These are phyloP conservation scores for Phytophthora constricta DNA, from an alignment of 352 stramenopile species.

Conservation along the genomic window DNA sequence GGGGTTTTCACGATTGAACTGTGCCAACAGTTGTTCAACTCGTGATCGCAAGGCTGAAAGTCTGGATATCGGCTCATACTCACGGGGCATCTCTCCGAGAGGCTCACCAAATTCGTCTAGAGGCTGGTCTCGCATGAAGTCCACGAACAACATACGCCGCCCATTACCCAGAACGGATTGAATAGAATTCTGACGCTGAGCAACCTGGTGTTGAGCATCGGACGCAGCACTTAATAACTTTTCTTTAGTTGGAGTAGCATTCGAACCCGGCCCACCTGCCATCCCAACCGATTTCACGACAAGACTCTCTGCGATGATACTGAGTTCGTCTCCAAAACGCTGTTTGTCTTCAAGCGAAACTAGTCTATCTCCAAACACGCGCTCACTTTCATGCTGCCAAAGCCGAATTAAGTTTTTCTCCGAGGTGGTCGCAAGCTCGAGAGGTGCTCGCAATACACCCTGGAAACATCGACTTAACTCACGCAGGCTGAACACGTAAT, in stretches of 20 bases:
- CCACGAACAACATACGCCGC: conserved; percentile 62
- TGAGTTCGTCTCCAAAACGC: conserved; percentile 65
- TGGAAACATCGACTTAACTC: conserved; percentile 83
- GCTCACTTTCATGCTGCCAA: conserved; percentile 87
- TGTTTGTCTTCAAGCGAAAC: conserved; percentile 78
- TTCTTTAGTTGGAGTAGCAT: conserved; percentile 30
- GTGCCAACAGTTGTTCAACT: conserved; percentile 65
- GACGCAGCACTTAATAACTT: conserved; percentile 2
- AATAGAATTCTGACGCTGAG: conserved; percentile 25
- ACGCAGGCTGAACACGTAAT: conserved; percentile 85
- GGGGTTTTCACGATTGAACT: conserved; percentile 88
- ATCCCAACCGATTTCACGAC: conserved; percentile 22
- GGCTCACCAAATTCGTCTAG: conserved; percentile 87
- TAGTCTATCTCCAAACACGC: conserved; percentile 83
- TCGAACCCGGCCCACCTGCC: conserved; percentile 3
- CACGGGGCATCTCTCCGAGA: conserved; percentile 77
- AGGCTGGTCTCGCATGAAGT: conserved; percentile 86
- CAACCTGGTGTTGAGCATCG: conserved; percentile 2
- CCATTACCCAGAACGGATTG: conserved; percentile 10
- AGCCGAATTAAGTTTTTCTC: conserved; percentile 69
- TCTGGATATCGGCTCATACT: conserved; percentile 76
- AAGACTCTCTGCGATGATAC: conserved; percentile 51
- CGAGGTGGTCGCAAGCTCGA: conserved; percentile 49
- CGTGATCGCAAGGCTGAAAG: conserved; percentile 56
- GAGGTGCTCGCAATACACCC: conserved; percentile 67